Conservation (phyloP, 345 rosid species). For the Melastoma malabathricum region DNA sequence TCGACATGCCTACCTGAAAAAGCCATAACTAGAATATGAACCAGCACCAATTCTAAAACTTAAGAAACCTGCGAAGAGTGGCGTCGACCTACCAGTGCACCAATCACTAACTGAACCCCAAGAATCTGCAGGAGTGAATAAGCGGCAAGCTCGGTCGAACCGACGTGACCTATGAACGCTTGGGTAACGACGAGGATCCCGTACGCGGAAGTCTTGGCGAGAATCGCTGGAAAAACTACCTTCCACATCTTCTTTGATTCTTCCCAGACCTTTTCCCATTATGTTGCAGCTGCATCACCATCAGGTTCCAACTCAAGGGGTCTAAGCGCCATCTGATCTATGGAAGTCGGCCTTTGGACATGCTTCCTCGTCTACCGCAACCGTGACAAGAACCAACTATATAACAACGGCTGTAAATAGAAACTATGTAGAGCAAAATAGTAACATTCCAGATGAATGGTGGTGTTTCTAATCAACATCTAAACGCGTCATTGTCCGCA, state of each 20-base stretch:
- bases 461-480: too few relatives aligned
- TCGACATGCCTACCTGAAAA: constrained; percentile 87
- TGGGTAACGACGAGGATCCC: constrained; percentile 44
- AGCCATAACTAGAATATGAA: too few relatives aligned
- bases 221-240: constrained; percentile 67
- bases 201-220: constrained; percentile 51
- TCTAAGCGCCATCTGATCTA: too few relatives aligned
- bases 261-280: constrained; percentile 30
- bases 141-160: constrained; percentile 55
- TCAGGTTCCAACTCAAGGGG: neutral
- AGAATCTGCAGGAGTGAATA: constrained; percentile 56
- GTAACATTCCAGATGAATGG: too few relatives aligned
- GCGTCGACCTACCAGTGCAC: too few relatives aligned
- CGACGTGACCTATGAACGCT: constrained; percentile 62
- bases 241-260: constrained; percentile 61
- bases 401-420: too few relatives aligned
- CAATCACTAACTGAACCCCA: too few relatives aligned
- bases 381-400: too few relatives aligned
- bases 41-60: constrained; percentile 53
- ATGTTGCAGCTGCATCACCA: neutral
- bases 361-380: too few relatives aligned
- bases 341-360: too few relatives aligned
- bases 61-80: constrained; percentile 42
- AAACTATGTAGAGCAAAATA: too few relatives aligned
- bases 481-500: too few relatives aligned